Evolutionary conservation across 371 early-diverging fungal genomes (phyloP), one percentile per base, ranked within the genome.

Genomic region (Mortierella sp.): DNA sequence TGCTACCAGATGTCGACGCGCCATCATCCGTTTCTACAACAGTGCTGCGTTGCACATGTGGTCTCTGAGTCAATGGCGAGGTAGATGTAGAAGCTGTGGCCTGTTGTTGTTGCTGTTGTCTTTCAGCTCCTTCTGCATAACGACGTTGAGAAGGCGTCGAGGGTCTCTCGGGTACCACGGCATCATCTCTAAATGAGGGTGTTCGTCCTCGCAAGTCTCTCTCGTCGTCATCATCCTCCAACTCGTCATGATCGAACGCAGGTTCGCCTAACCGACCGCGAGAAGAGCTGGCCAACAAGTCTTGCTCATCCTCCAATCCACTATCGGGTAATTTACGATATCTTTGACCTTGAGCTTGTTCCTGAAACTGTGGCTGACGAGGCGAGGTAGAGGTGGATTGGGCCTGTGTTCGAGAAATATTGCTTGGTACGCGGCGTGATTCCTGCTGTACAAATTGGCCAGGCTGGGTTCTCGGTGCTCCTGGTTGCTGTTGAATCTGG

Each of bases 321-420:
- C 68, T 74, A 16, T 74, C 79, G 48, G 73, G 69, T 22, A 62
- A 68, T 48, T 58, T 61, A 28, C 58, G 50, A 10, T 33, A 38
- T n/a, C 28, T 9, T n/a, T 45, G 67, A 3, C 57, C 58, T n/a
- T 32, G 58, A 2, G 38, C 58, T 13, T 64, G 61, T 36, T 64
- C 69, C 55, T 71, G 71, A 32, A 67, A 62, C 43, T 80, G 81
- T 15, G 81, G 81, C 38, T 80, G 81, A 13, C 81, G 81, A 43
- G 66, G 80, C 6, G 77, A 40, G 22, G 38, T 47, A 9, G 48
- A 74, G 3, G 57, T 2, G 28, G 65, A 16, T 21, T 28, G 59
- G 8, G 61, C 15, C 32, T 66, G 70, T 43, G 38, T 58, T 41
- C 64, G 58, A 11, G 70, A 48, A 19, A 62, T 48, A 19, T 60